Evolutionary conservation across 108 stramenopile genomes (phyloP).

Genomic region (Pseudonitzschia delicatissima): DNA sequence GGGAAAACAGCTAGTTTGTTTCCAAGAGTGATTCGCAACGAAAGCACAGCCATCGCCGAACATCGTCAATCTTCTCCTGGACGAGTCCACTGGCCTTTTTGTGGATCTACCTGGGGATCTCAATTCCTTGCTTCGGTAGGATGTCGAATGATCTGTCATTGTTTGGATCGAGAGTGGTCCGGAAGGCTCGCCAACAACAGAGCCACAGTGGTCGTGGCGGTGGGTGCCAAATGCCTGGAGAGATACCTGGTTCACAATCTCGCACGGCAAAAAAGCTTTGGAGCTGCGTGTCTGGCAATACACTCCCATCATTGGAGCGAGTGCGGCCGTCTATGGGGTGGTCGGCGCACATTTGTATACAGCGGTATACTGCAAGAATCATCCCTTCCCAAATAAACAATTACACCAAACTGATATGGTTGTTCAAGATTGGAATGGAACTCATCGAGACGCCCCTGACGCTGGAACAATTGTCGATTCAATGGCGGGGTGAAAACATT

Average conservation of each 20-base stretch:
- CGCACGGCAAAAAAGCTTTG: not conserved
- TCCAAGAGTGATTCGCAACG: not conserved
- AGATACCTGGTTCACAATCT: not conserved
- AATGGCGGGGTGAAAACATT: not conserved
- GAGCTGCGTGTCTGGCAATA: not conserved
- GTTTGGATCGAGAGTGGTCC: slow-evolving; percentile 1
- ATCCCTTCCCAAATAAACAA: slow-evolving; percentile 6
- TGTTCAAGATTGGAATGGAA: slow-evolving; percentile 8
- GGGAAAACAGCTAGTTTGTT: slow-evolving; percentile 8
- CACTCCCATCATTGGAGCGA: slow-evolving; percentile 2
- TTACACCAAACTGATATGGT: not conserved
- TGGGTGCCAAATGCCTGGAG: slow-evolving; percentile 6
- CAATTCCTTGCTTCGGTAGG: not conserved
- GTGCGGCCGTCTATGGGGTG: slow-evolving; percentile 3
- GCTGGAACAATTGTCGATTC: slow-evolving; percentile 4
- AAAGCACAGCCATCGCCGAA: not conserved
- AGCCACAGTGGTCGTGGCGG: not conserved
- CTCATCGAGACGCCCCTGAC: slow-evolving; percentile 2
- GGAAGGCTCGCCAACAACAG: not conserved
- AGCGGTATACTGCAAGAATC: not conserved
- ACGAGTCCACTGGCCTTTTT: slow-evolving; percentile 1
- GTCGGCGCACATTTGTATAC: slow-evolving; percentile 1
- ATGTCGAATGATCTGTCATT: not conserved
- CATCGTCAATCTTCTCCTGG: not conserved
- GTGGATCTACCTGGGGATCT: slow-evolving; percentile 3